Conservation (phyloP, 306 rosid genomes). For the Carpinus viminea region DNA sequence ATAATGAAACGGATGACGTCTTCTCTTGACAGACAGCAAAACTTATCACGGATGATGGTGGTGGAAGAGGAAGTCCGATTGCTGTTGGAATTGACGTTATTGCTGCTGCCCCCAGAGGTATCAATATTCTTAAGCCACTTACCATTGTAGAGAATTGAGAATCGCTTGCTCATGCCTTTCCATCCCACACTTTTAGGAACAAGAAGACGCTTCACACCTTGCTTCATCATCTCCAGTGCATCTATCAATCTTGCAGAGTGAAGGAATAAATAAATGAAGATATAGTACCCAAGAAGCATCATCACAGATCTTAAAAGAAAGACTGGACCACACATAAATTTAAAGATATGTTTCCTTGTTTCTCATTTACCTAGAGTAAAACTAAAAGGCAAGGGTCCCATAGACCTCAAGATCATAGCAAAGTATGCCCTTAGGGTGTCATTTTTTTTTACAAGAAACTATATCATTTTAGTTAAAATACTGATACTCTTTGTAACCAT, state of each 20-base stretch:
- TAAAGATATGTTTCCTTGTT: neutral
- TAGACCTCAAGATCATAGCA: slow-evolving; percentile 4
- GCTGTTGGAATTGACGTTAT: slow-evolving; percentile 44
- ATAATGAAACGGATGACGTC: slow-evolving; percentile 93
- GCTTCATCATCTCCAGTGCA: slow-evolving; percentile 98
- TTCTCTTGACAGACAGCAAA: slow-evolving; percentile 93
- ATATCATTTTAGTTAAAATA: neutral
- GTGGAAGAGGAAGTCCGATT: slow-evolving; percentile 56
- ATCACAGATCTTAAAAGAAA: neutral
- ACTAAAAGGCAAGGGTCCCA: neutral
- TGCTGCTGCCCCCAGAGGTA: slow-evolving; percentile 53
- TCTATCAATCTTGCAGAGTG: slow-evolving; percentile 69
- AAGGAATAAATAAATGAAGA: neutral
- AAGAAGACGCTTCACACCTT: slow-evolving; percentile 87
- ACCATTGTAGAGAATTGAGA: slow-evolving; percentile 82
- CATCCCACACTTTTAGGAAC: slow-evolving; percentile 80
- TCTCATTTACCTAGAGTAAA: neutral
- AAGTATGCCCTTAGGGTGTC: neutral
- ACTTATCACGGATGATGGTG: slow-evolving; percentile 49
- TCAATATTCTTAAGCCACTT: slow-evolving; percentile 88
- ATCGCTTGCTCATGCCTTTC: slow-evolving; percentile 99
- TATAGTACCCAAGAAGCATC: neutral
- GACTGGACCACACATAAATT: neutral
- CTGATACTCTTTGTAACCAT: too few relatives aligned
- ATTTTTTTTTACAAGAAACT: neutral